Evolutionary conservation across 768 basidiomycete species (phyloP).

Genomic region (Cystofilobasidium ferigula): DNA sequence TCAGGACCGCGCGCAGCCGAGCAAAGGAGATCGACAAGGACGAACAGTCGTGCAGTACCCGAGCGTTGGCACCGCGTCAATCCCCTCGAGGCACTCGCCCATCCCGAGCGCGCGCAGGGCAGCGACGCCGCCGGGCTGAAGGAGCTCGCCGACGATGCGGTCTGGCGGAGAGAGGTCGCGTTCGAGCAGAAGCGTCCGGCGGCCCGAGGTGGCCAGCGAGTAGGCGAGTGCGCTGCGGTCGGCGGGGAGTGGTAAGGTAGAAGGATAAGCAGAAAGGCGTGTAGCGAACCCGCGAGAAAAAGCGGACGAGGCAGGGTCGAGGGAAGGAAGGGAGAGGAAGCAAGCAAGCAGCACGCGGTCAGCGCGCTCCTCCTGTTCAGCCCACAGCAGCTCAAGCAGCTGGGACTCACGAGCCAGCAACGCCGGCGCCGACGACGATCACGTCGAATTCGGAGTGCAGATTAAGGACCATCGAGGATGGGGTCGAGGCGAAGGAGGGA

Average conservation of each 20-base stretch:
- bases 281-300: too few species aligned
- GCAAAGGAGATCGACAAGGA: too few species aligned
- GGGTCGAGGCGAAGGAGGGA: too few species aligned
- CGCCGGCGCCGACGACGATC: conserved; percentile 81
- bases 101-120: conserved; percentile 70
- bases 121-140: conserved; percentile 82
- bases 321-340: neutral
- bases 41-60: conserved; percentile 55
- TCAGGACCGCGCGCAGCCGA: neutral
- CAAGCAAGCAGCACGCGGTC: too few species aligned
- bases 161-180: conserved; percentile 86
- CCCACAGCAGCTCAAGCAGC: neutral
- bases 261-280: neutral
- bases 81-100: conserved; percentile 63
- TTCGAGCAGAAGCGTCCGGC: conserved; percentile 75
- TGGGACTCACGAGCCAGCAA: conserved; percentile 54
- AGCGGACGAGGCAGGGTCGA: neutral
- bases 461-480: conserved; percentile 23
- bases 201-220: conserved; percentile 59
- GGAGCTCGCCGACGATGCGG: conserved; percentile 89
- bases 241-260: neutral
- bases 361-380: neutral
- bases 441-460: conserved; percentile 36
- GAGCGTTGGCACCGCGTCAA: conserved; percentile 67
- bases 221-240: conserved; percentile 55